Conservation (phyloP, 2,329 filamentous ascomycete species). For the Daldinia eschscholtzii region DNA sequence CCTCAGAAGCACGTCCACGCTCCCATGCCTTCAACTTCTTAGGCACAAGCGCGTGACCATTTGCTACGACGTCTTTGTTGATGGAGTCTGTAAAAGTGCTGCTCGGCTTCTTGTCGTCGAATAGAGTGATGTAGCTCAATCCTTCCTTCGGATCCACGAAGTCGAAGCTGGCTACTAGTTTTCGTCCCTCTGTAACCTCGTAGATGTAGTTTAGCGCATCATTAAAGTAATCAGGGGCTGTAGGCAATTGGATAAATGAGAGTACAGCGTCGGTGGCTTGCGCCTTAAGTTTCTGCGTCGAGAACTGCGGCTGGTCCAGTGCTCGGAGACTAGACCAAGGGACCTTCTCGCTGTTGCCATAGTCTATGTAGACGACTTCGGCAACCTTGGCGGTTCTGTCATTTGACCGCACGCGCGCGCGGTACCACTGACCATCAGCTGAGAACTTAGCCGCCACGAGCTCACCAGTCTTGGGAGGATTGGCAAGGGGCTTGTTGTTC, state of each 20-base stretch:
- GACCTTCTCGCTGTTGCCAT: slow-evolving; percentile 91
- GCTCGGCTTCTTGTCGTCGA: slow-evolving; percentile 73
- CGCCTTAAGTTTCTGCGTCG: slow-evolving; percentile 81
- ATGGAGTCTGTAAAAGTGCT: slow-evolving; percentile 79
- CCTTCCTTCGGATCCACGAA: slow-evolving; percentile 83
- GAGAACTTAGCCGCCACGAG: slow-evolving; percentile 92
- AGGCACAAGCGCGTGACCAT: slow-evolving; percentile 91
- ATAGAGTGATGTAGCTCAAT: slow-evolving; percentile 86
- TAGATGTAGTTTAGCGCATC: slow-evolving; percentile 83
- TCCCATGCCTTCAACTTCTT: slow-evolving; percentile 95
- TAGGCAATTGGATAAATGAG: slow-evolving; percentile 90
- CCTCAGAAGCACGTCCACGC: slow-evolving; percentile 74
- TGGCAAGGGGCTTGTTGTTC: slow-evolving; percentile 79
- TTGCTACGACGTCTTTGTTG: slow-evolving; percentile 87
- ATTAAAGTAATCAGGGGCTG: slow-evolving; percentile 81
- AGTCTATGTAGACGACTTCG: slow-evolving; percentile 95
- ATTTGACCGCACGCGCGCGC: slow-evolving; percentile 89
- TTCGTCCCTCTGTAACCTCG: slow-evolving; percentile 78
- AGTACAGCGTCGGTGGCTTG: slow-evolving; percentile 90
- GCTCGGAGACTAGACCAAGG: slow-evolving; percentile 87
- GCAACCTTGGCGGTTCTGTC: slow-evolving; percentile 90
- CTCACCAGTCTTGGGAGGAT: slow-evolving; percentile 89
- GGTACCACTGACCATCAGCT: slow-evolving; percentile 93
- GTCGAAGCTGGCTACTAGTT: slow-evolving; percentile 92
- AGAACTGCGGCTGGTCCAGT: slow-evolving; percentile 84